Base-by-base conservation (phyloP, 345 rosid genomes). In the Viola odorata region DNA sequence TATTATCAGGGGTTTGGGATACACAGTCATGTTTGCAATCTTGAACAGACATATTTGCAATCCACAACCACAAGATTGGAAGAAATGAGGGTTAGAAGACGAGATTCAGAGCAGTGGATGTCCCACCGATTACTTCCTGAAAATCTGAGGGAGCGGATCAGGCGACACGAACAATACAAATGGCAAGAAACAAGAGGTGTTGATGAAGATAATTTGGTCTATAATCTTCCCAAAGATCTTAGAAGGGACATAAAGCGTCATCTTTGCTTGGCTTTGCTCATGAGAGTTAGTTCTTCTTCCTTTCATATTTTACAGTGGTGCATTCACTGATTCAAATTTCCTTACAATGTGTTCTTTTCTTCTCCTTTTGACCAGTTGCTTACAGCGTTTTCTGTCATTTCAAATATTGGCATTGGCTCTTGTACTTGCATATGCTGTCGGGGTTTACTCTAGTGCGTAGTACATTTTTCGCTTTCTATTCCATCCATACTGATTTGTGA, bases 181-280 rank as follows among this genome's bases (percentile, higher is more conserved):
- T 71, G 78, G 82, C 71, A 67, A 49, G 74, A 78, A 48, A 71
- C 73, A 37, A 60, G 71, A 55, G 78, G 76, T 41, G 66, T 78
- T 32, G 66, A 71, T 48, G 69, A 67, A 45, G 64, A 74, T 55
- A 68, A 54, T 41, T 45, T 78, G 49, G 74, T 71, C 37, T 40
- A 41, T 4, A 68, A 57, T 65, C 63, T 78, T 55, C 71, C 75
- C 3, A 60, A 32, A 23, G 74, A 74, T 41, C 64, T 74, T n/a
- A 68, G 69, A 45, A 64, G 66, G 62, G 69, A 74, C 37, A 62
- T 78, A 52, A 74, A 71, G 12, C 58, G 61, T 10, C 71, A 78
- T 32, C 72, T 74, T 42, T 74, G 82, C 74, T 58, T 70, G 57
- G 67, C 68, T 45, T 65, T 67, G 51, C 69, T 71, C 53, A 60